phyloP scores from a whole-genome alignment of 148 eudicot genomes.

The Selenicereus undatus region DNA sequence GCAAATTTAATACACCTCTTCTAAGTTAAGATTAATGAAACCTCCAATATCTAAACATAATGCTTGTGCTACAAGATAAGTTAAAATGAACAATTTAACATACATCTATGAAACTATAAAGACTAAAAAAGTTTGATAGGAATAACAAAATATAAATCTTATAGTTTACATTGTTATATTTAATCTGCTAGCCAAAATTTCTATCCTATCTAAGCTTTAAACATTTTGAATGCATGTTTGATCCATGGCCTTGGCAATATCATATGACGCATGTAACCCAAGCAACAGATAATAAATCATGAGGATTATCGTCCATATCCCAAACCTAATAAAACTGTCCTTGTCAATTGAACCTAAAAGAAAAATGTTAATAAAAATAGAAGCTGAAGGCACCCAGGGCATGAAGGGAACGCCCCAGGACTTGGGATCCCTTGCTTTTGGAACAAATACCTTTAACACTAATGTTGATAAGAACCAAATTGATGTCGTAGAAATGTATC shows the following conservation, averaged over 20 bases:
- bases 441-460: conserved; percentile 35
- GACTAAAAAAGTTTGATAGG: neutral
- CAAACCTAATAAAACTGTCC: conserved; percentile 48
- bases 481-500: conserved; percentile 40
- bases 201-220: neutral
- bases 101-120: neutral
- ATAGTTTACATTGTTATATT: neutral
- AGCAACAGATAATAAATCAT: conserved; percentile 51
- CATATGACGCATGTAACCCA: conserved; percentile 69
- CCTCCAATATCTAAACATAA: no score
- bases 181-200: neutral
- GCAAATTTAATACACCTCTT: no score
- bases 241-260: conserved; percentile 35
- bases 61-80: no score
- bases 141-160: neutral
- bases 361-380: conserved; percentile 58
- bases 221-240: neutral
- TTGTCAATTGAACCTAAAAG: conserved; percentile 59
- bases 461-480: conserved; percentile 45
- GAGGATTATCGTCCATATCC: conserved; percentile 41
- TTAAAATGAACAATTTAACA: no score
- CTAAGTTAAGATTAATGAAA: no score
- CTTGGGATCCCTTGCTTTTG: conserved; percentile 49
- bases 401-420: conserved; percentile 58
- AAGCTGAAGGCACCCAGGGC: conserved; percentile 68